phyloP scores from a whole-genome alignment of 169 alveolate species.

The Plasmodium billcollinsi region DNA sequence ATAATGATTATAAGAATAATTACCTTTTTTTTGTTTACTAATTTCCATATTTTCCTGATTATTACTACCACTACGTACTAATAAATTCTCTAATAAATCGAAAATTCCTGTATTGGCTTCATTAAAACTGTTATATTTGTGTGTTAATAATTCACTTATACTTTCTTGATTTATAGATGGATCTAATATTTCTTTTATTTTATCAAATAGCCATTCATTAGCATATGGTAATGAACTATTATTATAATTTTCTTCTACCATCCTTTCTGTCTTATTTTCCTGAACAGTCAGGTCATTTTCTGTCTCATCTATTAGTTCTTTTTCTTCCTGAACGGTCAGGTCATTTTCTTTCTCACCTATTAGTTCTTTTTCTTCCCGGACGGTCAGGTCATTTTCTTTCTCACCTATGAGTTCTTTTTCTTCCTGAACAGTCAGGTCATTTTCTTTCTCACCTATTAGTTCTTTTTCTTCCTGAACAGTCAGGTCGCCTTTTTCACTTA shows the following conservation, averaged over 20 bases:
- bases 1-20: conserved; percentile 37
- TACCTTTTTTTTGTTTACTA: conserved; percentile 19
- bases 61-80: conserved; percentile 31
- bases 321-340: no score
- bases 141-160: conserved; percentile 49
- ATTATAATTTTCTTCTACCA: not conserved
- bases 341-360: not conserved
- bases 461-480: not conserved
- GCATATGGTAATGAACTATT: not conserved
- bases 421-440: not conserved
- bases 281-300: not conserved
- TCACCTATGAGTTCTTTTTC: not conserved
- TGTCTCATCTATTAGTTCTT: not conserved
- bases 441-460: not conserved
- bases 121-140: conserved; percentile 62
- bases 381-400: not conserved
- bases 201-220: conserved; percentile 65
- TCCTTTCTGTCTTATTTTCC: not conserved
- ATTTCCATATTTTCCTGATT: conserved; percentile 40
- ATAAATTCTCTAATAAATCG: conserved; percentile 35
- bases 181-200: conserved; percentile 54
- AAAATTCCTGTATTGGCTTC: conserved; percentile 74
- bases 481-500: not conserved
- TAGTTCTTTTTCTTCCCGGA: not conserved
- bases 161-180: conserved; percentile 64